Evolutionary conservation across 129 eudicot genomes (phyloP).

Genomic region (Arctium minus): DNA sequence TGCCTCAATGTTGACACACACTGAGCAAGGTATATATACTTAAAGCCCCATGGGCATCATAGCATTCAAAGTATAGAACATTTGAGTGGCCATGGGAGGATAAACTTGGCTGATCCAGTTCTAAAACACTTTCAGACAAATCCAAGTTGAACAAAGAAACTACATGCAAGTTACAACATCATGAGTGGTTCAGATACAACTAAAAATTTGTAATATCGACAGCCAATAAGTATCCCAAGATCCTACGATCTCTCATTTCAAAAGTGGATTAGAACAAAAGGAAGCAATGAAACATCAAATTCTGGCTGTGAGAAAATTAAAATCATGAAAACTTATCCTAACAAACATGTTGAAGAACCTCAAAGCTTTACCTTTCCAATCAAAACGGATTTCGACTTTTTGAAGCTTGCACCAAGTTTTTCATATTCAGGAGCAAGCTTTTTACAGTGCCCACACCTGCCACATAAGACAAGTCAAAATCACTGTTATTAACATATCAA

Average conservation of each 20-base stretch:
- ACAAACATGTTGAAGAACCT: not conserved
- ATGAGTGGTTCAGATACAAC: not conserved
- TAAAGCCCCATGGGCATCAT: not conserved
- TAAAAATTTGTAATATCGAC: not conserved
- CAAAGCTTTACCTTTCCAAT: slow-evolving; percentile 68
- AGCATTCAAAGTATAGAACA: not conserved
- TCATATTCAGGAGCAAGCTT: slow-evolving; percentile 98
- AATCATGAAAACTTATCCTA: slow-evolving; percentile 1
- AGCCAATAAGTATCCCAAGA: not conserved
- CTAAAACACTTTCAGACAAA: slow-evolving; percentile 3
- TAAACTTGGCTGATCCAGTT: slow-evolving; percentile 2
- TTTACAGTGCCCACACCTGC: slow-evolving; percentile 99
- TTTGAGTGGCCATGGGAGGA: not conserved
- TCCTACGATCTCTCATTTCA: slow-evolving; percentile 4
- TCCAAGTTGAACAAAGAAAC: not conserved
- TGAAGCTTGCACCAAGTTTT: slow-evolving; percentile 84
- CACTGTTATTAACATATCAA: slow-evolving; percentile 1
- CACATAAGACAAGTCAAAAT: slow-evolving; percentile 10
- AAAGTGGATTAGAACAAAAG: not conserved
- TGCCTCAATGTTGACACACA: not conserved
- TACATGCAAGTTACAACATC: not conserved
- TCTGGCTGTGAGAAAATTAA: not conserved
- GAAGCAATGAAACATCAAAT: not conserved
- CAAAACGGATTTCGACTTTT: slow-evolving; percentile 85
- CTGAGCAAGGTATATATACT: not conserved